Percentiles rank a stretch among this genome's conserved stretches.
Conservation (phyloP, 108 stramenopile species). For the Schizochytrium sp. region DNA sequence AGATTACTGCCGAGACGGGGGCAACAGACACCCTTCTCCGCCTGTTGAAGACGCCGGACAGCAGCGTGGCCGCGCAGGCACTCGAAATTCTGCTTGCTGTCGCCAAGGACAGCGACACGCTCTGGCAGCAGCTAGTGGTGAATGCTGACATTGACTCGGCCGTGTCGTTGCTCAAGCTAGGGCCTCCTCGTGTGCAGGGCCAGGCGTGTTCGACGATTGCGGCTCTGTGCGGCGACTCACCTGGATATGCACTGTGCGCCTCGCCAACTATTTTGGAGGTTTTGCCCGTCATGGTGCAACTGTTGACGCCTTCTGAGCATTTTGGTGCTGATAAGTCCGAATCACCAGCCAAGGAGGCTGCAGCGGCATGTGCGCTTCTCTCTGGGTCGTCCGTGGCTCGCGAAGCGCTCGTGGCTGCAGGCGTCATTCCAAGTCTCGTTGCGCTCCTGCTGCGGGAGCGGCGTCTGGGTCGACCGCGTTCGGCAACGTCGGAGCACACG, state of each 20-base stretch:
- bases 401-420: neutral
- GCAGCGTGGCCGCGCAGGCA: neutral
- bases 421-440: neutral
- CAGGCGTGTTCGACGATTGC: neutral
- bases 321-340: conserved; percentile 8
- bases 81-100: neutral
- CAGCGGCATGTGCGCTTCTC: conserved; percentile 2
- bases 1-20: conserved; percentile 7
- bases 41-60: neutral
- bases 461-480: neutral
- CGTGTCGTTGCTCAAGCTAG: neutral
- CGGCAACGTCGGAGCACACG: conserved; percentile 11
- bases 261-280: neutral
- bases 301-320: neutral
- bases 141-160: conserved; percentile 9
- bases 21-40: neutral
- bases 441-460: neutral
- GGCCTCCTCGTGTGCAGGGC: neutral
- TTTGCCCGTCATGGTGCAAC: neutral
- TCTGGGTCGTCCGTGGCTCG: neutral
- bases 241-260: neutral
- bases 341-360: neutral
- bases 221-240: neutral
- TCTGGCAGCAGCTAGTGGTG: neutral
- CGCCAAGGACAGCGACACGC: neutral